These are phyloP conservation scores for Candida endomychidarum DNA, from an alignment of 805 yeast genomes.

Conservation along the genomic window DNA sequence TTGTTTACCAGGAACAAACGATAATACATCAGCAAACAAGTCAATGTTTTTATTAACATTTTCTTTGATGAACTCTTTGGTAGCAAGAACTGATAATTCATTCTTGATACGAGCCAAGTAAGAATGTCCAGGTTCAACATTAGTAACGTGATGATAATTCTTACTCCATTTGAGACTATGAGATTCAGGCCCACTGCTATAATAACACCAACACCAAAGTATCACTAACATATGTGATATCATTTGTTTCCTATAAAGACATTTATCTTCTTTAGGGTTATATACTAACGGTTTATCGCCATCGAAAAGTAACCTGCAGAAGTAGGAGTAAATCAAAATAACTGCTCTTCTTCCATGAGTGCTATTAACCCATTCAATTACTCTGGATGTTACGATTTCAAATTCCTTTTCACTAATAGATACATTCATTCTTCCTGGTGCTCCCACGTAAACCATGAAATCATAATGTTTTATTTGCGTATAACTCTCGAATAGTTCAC, in stretches of 20 bases:
- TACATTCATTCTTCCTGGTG: constrained; percentile 46
- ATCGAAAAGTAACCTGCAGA: constrained; percentile 11
- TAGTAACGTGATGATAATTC: constrained; percentile 9
- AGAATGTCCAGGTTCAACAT: constrained; percentile 12
- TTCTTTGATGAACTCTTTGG: constrained; percentile 11
- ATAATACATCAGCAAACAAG: constrained; percentile 11
- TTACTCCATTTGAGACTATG: constrained; percentile 4
- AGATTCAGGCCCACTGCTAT: constrained; percentile 15
- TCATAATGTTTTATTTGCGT: constrained; percentile 26
- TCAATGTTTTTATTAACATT: constrained; percentile 10
- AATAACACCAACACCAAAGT: constrained; percentile 16
- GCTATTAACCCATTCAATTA: constrained; percentile 52
- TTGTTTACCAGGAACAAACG: constrained; percentile 8
- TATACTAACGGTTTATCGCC: constrained; percentile 4
- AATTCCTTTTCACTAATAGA: constrained; percentile 33
- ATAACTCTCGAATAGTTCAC: constrained; percentile 24
- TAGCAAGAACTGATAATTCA: constrained; percentile 14
- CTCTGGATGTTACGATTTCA: constrained; percentile 46
- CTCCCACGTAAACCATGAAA: constrained; percentile 28
- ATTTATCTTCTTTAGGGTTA: constrained; percentile 13
- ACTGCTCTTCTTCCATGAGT: constrained; percentile 50
- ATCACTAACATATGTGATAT: constrained; percentile 15
- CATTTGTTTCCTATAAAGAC: constrained; percentile 16
- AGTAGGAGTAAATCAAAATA: constrained; percentile 29
- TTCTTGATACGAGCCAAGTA: constrained; percentile 11